A percentile compares a stretch with the other conserved stretches of the same genome.
Conservation (phyloP, 345 rosid genomes). For the Eucalyptus coolabah region DNA sequence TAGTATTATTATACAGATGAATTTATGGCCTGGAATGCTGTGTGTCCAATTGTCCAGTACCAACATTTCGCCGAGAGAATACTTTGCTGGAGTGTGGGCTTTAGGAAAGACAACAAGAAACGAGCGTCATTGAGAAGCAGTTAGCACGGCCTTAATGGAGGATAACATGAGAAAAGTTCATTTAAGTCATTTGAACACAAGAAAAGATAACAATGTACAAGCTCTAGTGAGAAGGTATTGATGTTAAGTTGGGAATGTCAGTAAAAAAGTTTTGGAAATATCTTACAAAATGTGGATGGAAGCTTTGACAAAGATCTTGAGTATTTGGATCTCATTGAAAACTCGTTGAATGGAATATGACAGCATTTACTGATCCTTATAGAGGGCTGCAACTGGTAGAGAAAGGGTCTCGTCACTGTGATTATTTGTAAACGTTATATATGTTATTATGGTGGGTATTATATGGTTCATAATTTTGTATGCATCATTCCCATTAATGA, state of each 20-base stretch:
- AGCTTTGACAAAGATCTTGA: neutral
- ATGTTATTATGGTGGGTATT: neutral
- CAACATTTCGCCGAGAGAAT: neutral
- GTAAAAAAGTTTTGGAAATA: rapidly evolving
- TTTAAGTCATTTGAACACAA: neutral
- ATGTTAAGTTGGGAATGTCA: neutral
- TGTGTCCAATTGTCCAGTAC: neutral
- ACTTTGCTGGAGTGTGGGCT: neutral
- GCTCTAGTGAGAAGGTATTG: neutral
- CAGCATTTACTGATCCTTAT: neutral
- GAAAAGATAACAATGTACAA: neutral
- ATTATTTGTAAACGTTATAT: neutral
- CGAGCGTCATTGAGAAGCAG: neutral
- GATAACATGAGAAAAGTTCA: neutral
- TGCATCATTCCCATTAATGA: neutral
- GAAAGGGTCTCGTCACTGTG: neutral
- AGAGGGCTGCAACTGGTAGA: neutral
- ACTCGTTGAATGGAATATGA: neutral
- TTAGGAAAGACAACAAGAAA: neutral
- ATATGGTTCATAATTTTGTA: neutral
- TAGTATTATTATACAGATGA: neutral
- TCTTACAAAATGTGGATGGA: neutral
- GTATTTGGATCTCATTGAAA: neutral
- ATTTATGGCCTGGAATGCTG: neutral
- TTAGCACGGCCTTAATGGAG: neutral